Evolutionary conservation across 2,329 filamentous ascomycete species (phyloP), one percentile per base, ranked within the genome.

Genomic region (Ophidiomyces ophidiicola): DNA sequence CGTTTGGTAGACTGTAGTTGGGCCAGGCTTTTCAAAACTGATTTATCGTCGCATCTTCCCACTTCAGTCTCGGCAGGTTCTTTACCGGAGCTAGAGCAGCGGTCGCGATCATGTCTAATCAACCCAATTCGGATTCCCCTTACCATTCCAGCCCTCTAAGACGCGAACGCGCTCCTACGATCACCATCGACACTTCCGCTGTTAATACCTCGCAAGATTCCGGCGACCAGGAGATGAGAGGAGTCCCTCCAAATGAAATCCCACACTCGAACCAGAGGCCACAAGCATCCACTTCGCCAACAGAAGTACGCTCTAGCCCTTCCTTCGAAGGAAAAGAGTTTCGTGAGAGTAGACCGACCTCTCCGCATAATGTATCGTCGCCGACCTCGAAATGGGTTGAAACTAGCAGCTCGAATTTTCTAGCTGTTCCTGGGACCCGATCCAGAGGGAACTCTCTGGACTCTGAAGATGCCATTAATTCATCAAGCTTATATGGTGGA

Each of bases 331-430:
- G 39, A 19, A 36, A 7, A 28, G 33, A 40, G 8, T 6, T 20
- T 26, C 38, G 39, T 7, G 73, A 74, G 32, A 76, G 72, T 50
- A 64, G 75, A 49, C 77, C 77, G 7, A 77, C 71, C 2, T 80
- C 77, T 28, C 74, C 76, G 4, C 77, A 80, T 54, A 80, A 81
- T 59, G 60, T 80, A 28, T 80, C 75, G 0, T 79, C 77, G 7
- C 76, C 77, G 2, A 68, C 69, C 7, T 59, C 66, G 14, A 70
- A 68, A 48, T 64, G 63, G 49, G 63, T 64, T 21, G 71, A 73
- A 19, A 51, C 60, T n/a, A 59, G 68, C 39, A 57, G 61, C 4
- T 62, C 68, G 14, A 72, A 70, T 39, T 78, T 77, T 50, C 63
- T 82, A 21, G 68, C 75, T 0, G 78, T 82, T 1, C 78, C 78